These are phyloP conservation scores for Zizania latifolia DNA, from an alignment of 176 grass and related monocot species.

Conservation along the genomic window DNA sequence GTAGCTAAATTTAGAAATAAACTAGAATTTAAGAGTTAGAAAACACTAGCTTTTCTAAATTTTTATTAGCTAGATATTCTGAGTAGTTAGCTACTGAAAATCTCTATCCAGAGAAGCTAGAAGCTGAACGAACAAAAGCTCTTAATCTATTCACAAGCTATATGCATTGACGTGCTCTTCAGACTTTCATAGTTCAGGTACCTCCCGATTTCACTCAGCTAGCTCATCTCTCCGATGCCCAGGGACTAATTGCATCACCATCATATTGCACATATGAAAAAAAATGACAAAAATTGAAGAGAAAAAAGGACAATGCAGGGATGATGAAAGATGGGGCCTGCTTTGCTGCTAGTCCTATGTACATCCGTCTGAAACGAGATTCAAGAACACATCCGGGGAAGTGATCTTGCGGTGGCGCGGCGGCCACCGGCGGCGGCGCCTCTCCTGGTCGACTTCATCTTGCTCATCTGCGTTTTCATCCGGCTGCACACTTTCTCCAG, in stretches of 20 bases:
- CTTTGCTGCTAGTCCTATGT: slow-evolving; percentile 27
- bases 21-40: too few relatives aligned
- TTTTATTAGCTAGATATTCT: too few relatives aligned
- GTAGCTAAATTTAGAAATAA: too few relatives aligned
- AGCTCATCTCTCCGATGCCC: slow-evolving; percentile 16
- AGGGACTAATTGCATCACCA: slow-evolving; percentile 4
- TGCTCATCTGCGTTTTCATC: slow-evolving; percentile 87
- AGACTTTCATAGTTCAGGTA: not conserved
- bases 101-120: too few relatives aligned
- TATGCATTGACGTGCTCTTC: not conserved
- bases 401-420: slow-evolving; percentile 34
- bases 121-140: too few relatives aligned
- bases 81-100: too few relatives aligned
- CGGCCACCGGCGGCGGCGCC: not conserved
- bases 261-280: not conserved
- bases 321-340: slow-evolving; percentile 14
- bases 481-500: slow-evolving; percentile 78
- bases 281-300: slow-evolving; percentile 19
- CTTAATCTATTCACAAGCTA: slow-evolving; percentile 7
- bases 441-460: slow-evolving; percentile 52
- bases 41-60: too few relatives aligned
- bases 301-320: not conserved
- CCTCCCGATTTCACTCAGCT: not conserved
- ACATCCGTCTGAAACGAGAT: slow-evolving; percentile 35
- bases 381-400: slow-evolving; percentile 98